Evolutionary conservation across 371 early-diverging fungal species (phyloP).

Genomic region (Apophysomyces variabilis): DNA sequence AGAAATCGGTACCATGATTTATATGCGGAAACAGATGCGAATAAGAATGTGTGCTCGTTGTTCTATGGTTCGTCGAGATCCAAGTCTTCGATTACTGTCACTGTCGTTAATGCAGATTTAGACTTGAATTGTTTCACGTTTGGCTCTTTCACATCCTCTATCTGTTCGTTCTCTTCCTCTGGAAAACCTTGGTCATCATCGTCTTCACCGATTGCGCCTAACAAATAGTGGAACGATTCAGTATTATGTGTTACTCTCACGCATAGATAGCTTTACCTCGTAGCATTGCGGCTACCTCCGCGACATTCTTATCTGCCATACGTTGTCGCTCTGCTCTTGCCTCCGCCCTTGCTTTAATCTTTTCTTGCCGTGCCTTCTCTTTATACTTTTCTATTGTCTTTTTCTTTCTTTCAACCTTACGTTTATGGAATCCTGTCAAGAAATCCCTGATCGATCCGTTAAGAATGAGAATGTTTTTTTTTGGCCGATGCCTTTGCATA

Average conservation of each 20-base stretch:
- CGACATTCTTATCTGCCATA: conserved; percentile 48
- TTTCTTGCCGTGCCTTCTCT: conserved; percentile 57
- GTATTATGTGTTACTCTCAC: neutral
- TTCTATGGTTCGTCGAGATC: conserved; percentile 48
- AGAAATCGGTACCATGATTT: no score
- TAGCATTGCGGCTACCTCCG: conserved; percentile 48
- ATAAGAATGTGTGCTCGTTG: neutral
- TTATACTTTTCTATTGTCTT: conserved; percentile 59
- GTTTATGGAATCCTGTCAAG: conserved; percentile 83
- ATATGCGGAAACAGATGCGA: no score
- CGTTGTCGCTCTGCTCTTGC: conserved; percentile 46
- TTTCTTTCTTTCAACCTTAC: conserved; percentile 74
- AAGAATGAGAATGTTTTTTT: neutral
- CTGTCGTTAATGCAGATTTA: conserved; percentile 65
- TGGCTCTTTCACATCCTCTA: conserved; percentile 32
- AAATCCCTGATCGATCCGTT: conserved; percentile 54
- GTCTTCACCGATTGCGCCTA: conserved; percentile 16
- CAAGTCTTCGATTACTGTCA: conserved; percentile 74
- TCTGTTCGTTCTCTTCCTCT: conserved; percentile 44
- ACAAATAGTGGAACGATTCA: neutral
- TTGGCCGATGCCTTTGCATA: conserved; percentile 25
- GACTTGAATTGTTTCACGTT: conserved; percentile 62
- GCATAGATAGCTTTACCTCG: conserved; percentile 23
- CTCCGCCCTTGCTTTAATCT: conserved; percentile 58
- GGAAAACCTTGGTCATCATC: conserved; percentile 35